A percentile compares a stretch with the other conserved stretches of the same genome.
These are phyloP conservation scores for Viridothelium virens DNA, from an alignment of 495 filamentous ascomycete species.

Conservation along the genomic window DNA sequence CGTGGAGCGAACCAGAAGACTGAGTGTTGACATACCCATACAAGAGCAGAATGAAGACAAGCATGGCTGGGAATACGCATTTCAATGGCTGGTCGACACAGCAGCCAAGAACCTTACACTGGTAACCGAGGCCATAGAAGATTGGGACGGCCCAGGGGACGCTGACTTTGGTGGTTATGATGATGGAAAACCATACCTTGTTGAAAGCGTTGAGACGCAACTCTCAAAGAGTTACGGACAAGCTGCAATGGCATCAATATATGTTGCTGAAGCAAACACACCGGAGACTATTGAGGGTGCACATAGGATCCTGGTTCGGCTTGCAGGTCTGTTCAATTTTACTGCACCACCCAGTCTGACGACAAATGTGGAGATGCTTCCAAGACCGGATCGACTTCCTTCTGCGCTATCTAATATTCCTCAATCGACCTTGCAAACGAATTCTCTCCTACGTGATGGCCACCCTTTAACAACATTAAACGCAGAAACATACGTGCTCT, in stretches of 20 bases:
- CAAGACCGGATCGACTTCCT: slow-evolving; percentile 28
- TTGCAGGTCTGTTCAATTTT: slow-evolving; percentile 53
- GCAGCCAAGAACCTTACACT: slow-evolving; percentile 41
- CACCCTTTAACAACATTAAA: slow-evolving; percentile 64
- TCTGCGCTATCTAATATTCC: slow-evolving; percentile 37
- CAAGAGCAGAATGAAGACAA: slow-evolving; percentile 22
- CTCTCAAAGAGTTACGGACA: slow-evolving; percentile 61
- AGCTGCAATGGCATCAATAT: slow-evolving; percentile 63
- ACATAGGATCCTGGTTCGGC: slow-evolving; percentile 53
- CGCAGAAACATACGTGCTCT: slow-evolving; percentile 50
- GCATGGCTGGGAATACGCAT: slow-evolving; percentile 67
- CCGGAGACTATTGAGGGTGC: slow-evolving; percentile 52
- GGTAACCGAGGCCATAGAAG: slow-evolving; percentile 54
- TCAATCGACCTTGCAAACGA: slow-evolving; percentile 44
- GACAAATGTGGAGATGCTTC: slow-evolving; percentile 27
- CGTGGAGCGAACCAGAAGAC: slow-evolving; percentile 13
- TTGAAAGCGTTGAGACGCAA: slow-evolving; percentile 45
- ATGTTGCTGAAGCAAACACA: slow-evolving; percentile 55
- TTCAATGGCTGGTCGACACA: slow-evolving; percentile 69
- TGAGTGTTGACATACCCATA: background rate
- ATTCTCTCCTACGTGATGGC: slow-evolving; percentile 49
- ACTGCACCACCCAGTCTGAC: slow-evolving; percentile 43
- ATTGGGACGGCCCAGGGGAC: slow-evolving; percentile 78
- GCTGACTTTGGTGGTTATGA: slow-evolving; percentile 69
- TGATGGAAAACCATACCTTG: slow-evolving; percentile 38